Evolutionary conservation across 345 rosid species (phyloP).

Genomic region (Corchorus olitorius): DNA sequence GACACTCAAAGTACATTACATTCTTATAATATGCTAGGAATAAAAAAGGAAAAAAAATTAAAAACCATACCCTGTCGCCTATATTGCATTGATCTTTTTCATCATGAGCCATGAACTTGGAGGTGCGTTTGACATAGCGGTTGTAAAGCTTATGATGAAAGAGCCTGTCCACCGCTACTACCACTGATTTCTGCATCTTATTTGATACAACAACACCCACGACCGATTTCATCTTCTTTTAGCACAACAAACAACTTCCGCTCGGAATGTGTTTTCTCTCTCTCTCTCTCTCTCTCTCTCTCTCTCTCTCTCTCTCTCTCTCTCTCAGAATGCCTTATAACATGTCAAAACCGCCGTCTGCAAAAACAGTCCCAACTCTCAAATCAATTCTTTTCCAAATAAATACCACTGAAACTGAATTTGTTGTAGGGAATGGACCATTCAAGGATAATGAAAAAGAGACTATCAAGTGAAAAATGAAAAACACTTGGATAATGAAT

Average conservation of each 20-base stretch:
- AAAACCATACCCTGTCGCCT: constrained; percentile 65
- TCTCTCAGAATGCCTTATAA: background rate
- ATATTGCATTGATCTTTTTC: constrained; percentile 52
- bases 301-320: too few relatives aligned
- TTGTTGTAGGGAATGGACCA: too few relatives aligned
- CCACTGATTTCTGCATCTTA: constrained; percentile 48
- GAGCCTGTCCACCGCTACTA: constrained; percentile 66
- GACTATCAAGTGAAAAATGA: too few relatives aligned
- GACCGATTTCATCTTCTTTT: constrained; percentile 18
- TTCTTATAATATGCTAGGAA: background rate
- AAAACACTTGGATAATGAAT: too few relatives aligned
- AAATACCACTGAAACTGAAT: too few relatives aligned
- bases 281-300: too few relatives aligned
- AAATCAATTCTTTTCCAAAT: background rate
- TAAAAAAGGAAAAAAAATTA: background rate
- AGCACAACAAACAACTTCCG: too few relatives aligned
- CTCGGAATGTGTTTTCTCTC: background rate
- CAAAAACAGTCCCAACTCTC: background rate
- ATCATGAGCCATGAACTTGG: constrained; percentile 88
- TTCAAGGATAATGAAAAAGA: too few relatives aligned
- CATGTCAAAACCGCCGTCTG: background rate
- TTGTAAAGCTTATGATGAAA: constrained; percentile 67
- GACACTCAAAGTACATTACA: background rate
- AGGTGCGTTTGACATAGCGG: constrained; percentile 83
- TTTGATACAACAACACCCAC: constrained; percentile 23